Conservation (phyloP, 768 basidiomycete species). For the Pleurotus cornucopiae region DNA sequence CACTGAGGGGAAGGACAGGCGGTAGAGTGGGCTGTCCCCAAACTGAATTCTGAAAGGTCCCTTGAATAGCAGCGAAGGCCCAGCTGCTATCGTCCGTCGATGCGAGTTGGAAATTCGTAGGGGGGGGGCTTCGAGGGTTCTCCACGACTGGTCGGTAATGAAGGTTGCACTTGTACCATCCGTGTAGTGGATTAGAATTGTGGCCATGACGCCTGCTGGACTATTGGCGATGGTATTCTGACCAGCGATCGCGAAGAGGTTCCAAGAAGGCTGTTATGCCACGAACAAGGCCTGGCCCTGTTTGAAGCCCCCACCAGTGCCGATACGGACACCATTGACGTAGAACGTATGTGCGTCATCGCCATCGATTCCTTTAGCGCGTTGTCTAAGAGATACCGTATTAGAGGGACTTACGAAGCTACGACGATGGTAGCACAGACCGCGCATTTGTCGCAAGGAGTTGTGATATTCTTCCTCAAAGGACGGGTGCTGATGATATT, state of each 20-base stretch:
- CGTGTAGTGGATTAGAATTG: neutral
- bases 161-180: neutral
- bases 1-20: neutral
- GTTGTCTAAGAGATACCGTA: too few relatives aligned
- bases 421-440: neutral
- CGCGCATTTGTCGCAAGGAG: neutral
- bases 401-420: neutral
- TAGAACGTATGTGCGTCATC: neutral
- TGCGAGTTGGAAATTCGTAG: neutral
- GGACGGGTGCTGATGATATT: neutral
- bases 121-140: neutral
- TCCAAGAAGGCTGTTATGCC: neutral
- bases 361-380: neutral
- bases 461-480: neutral
- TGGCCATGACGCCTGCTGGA: neutral
- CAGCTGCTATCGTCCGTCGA: neutral
- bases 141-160: conserved; percentile 4
- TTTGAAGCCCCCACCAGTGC: neutral
- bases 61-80: neutral
- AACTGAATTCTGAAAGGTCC: neutral
- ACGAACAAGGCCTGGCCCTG: neutral
- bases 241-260: neutral
- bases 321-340: neutral
- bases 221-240: neutral
- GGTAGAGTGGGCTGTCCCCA: neutral